These are phyloP conservation scores for Eucalyptus pauciflora DNA, from an alignment of 345 rosid genomes.

Conservation along the genomic window DNA sequence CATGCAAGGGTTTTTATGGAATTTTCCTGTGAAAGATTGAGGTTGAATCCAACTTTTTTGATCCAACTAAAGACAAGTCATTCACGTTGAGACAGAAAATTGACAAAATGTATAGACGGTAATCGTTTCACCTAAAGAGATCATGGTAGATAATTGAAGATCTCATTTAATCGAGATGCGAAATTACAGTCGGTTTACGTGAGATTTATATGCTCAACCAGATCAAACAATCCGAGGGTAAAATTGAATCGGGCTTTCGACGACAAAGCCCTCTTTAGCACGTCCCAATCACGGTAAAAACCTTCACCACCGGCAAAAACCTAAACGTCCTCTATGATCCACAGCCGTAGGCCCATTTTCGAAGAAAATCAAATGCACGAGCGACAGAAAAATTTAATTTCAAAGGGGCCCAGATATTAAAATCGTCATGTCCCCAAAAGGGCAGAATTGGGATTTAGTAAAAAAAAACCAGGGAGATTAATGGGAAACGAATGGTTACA, in stretches of 20 bases:
- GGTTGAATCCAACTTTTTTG: neutral
- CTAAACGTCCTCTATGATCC: neutral
- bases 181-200: fast-evolving
- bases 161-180: neutral
- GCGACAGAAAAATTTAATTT: neutral
- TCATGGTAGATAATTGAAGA: neutral
- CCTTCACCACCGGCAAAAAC: neutral
- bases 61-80: neutral
- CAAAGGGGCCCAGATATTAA: neutral
- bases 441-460: neutral
- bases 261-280: neutral
- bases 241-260: neutral
- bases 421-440: neutral
- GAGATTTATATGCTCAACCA: neutral
- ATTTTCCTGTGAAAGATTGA: neutral
- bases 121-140: neutral
- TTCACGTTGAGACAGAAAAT: neutral
- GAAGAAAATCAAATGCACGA: neutral
- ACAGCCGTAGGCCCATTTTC: neutral
- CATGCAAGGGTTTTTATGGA: neutral
- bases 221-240: neutral
- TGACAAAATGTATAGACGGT: neutral
- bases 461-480: neutral
- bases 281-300: neutral
- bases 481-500: neutral